Conservation (phyloP, 192 early-diverging fungal genomes). For the Chytriomyces hyalinus region DNA sequence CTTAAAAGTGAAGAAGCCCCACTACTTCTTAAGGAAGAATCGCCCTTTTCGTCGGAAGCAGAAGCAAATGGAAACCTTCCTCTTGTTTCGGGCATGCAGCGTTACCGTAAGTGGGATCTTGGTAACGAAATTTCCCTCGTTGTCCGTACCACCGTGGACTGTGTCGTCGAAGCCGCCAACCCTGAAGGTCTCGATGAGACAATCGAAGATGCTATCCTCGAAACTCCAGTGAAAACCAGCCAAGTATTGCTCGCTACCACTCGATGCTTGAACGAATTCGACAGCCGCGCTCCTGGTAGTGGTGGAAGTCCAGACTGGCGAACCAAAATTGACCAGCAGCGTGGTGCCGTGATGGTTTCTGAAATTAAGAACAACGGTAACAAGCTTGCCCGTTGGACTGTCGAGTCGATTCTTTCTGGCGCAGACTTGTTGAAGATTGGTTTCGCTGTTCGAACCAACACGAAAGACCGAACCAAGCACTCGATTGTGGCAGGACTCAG, state of each 20-base stretch:
- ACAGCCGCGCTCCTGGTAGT: conserved; percentile 79
- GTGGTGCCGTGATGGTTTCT: conserved; percentile 94
- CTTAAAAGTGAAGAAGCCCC: conserved; percentile 57
- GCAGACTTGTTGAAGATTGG: conserved; percentile 91
- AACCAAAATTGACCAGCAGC: conserved; percentile 89
- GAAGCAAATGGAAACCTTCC: conserved; percentile 38
- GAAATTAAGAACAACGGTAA: conserved; percentile 98
- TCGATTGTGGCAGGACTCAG: conserved; percentile 80
- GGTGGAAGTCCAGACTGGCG: conserved; percentile 94
- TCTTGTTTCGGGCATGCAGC: conserved; percentile 72
- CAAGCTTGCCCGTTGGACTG: conserved; percentile 95
- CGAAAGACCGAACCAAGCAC: conserved; percentile 82
- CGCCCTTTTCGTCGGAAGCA: conserved; percentile 66
- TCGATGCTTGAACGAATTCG: conserved; percentile 92
- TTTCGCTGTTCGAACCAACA: conserved; percentile 72
- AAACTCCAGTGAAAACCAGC: conserved; percentile 18
- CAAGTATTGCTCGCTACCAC: conserved; percentile 68
- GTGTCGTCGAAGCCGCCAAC: conserved; percentile 60
- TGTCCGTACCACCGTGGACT: conserved; percentile 90
- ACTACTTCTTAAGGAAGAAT: conserved; percentile 68
- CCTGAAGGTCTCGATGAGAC: conserved; percentile 43
- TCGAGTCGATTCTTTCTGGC: conserved; percentile 87
- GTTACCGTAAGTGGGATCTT: conserved; percentile 87
- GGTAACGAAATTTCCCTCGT: conserved; percentile 75
- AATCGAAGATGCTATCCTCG: conserved; percentile 9